Evolutionary conservation across 2,329 filamentous ascomycete species (phyloP).

Genomic region (Fusarium euwallaceae): DNA sequence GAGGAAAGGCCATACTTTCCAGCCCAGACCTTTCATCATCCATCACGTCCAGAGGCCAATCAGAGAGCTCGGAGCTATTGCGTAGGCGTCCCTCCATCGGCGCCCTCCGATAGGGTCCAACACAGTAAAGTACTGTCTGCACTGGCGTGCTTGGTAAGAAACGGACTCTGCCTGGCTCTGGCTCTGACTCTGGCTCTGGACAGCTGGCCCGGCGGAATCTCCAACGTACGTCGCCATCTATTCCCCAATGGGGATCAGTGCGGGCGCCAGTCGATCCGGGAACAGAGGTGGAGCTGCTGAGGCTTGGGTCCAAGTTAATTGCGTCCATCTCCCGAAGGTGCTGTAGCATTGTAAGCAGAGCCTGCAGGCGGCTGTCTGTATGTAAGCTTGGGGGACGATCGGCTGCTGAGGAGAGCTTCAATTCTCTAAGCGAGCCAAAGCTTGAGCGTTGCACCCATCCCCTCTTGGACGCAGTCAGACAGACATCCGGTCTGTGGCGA

Average conservation of each 20-base stretch:
- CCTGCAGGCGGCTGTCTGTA: slow-evolving; percentile 19
- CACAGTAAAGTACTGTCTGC: not conserved
- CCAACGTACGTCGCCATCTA: slow-evolving; percentile 10
- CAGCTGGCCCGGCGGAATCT: slow-evolving; percentile 15
- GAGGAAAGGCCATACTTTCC: slow-evolving; percentile 2
- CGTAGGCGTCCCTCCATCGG: slow-evolving; percentile 13
- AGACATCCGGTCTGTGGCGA: slow-evolving; percentile 26
- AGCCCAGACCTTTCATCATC: slow-evolving; percentile 17
- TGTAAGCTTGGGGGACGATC: slow-evolving; percentile 6
- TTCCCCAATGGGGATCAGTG: slow-evolving; percentile 14
- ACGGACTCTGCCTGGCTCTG: not conserved
- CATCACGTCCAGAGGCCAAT: slow-evolving; percentile 3
- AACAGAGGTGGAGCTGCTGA: slow-evolving; percentile 21
- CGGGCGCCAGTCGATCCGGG: slow-evolving; percentile 28
- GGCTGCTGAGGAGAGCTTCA: slow-evolving; percentile 17
- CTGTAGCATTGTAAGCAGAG: slow-evolving; percentile 17
- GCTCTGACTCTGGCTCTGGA: not conserved
- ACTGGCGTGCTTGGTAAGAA: not conserved
- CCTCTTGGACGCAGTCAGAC: slow-evolving; percentile 23
- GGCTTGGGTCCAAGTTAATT: slow-evolving; percentile 24
- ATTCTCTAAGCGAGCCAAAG: slow-evolving; percentile 19
- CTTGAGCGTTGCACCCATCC: slow-evolving; percentile 24
- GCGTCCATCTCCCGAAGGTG: slow-evolving; percentile 16
- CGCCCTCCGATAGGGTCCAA: slow-evolving; percentile 29
- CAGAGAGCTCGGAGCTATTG: slow-evolving; percentile 8